Evolutionary conservation across 345 rosid genomes (phyloP), one percentile per base, ranked within the genome.

Genomic region (Gossypium bickii): DNA sequence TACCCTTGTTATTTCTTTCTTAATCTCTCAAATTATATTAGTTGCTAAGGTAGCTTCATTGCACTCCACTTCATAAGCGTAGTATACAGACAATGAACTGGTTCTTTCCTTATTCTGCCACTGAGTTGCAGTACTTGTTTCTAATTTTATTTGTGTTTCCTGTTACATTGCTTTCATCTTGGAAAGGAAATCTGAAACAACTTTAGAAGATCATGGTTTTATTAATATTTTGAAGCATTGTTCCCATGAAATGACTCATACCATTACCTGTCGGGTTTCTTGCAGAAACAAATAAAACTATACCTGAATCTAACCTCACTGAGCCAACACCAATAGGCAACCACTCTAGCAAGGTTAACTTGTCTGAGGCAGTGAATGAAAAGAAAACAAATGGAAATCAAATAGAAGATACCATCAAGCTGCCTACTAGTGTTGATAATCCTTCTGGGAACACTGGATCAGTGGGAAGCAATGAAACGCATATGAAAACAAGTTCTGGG

Each of bases 281-380:
- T 83, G 83, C 82, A 90, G 99, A 86, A 77, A 72, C 47, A 65
- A 77, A 89, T 72, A 79, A 79, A 81, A 83, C 79, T 71, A 53
- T 86, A 25, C 82, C 86, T 74, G 79, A 79, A 77, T 75, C 86
- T 66, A 87, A 88, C 78, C 78, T 59, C 74, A 77, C 86, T 17
- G 77, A 59, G 77, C 63, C 81, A 13, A 65, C 69, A 53, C 55
- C 87, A 77, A 80, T 77, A 22, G 87, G 79, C 62, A 51, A 53
- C 80, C 83, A 83, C 24, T 81, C 63, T 71, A 61, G 52, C 4
- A 53, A 45, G 1, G 67, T 56, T 68, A 86, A 85, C 73, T 65
- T 77, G 51, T 82, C 94, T 47, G 77, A 65, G 78, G 79, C 78
- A 43, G 91, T 71, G 74, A 78, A 70, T 74, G 85, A 76, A 68